These are phyloP conservation scores for Rhizopus delemar DNA, from an alignment of 371 early-diverging fungal genomes.

Conservation along the genomic window DNA sequence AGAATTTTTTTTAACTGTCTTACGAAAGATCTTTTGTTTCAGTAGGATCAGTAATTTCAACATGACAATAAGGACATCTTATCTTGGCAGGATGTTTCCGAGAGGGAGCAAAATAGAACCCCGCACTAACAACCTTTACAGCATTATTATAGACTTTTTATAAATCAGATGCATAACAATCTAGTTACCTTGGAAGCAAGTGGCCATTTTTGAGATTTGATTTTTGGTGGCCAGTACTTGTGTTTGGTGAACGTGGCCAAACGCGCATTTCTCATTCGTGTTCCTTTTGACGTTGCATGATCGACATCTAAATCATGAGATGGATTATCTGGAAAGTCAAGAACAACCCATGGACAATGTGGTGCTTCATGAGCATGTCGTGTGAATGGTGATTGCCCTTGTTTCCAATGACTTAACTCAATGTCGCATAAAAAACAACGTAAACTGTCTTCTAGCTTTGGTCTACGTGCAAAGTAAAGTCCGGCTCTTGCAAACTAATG, in stretches of 20 bases:
- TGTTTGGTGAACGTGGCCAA: slow-evolving; percentile 30
- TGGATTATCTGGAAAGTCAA: slow-evolving; percentile 26
- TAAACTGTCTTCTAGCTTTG: slow-evolving; percentile 19
- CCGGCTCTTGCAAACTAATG: slow-evolving; percentile 40
- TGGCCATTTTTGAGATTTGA: slow-evolving; percentile 8
- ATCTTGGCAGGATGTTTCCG: slow-evolving; percentile 10
- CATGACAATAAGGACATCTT: slow-evolving; percentile 33
- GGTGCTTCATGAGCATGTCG: slow-evolving; percentile 34
- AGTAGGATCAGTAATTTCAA: slow-evolving; percentile 11
- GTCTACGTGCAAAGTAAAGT: slow-evolving; percentile 28
- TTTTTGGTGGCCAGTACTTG: slow-evolving; percentile 35
- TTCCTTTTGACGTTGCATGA: slow-evolving; percentile 3
- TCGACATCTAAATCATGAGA: slow-evolving; percentile 1
- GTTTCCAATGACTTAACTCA: slow-evolving; percentile 33
- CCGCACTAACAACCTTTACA: slow-evolving; percentile 36
- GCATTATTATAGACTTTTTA: no score
- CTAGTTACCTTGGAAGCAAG: slow-evolving; percentile 22
- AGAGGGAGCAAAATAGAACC: slow-evolving; percentile 33
- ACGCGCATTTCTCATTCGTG: slow-evolving; percentile 24
- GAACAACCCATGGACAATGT: slow-evolving; percentile 27
- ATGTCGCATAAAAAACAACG: slow-evolving; percentile 38
- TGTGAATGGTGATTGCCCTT: slow-evolving; percentile 21
- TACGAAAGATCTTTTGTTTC: slow-evolving; percentile 21
- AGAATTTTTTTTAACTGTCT: background rate
- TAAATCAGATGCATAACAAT: no score